Evolutionary conservation across 78 protist species (phyloP), one percentile per base, ranked within the genome.

Genomic region (Planoprotostelium fungivorum): DNA sequence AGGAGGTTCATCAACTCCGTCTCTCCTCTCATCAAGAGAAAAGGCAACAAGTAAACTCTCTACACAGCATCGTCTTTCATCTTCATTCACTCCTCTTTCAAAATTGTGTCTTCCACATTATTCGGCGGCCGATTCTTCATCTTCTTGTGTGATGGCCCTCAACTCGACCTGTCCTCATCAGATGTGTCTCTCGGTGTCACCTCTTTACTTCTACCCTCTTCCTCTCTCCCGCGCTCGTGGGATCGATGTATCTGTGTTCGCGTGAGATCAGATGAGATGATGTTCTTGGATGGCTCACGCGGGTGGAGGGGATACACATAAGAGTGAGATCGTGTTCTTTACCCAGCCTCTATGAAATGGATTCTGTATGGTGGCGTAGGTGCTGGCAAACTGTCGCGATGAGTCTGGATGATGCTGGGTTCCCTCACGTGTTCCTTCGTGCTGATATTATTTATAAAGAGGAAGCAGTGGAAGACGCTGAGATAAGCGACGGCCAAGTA

Each of bases 391-490:
- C 73, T 51, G 73, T 51, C 73, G 16, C 5, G 16, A 51, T 16
- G 5, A 51, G 5, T 51, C 16, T 51, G 5, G 73, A 51, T n/a
- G 16, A 51, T 51, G 5, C 73, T 5, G 10, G 89, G 38, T 31
- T 63, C 39, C 35, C 89, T 92, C 35, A 92, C 87, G 36, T 88
- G 63, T 86, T 92, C 94, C 86, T 92, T 92, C 34, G 94, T 92
- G 25, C 90, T 92, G 73, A 87, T 89, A 31, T 39, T 86, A 35
- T 84, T 51, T 10, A 51, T 28, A 28, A 88, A 34, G 29, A 92
- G 85, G 87, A 63, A 92, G 87, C 85, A 88, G 86, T 92, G 94
- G 84, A 92, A 88, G n/a, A 91, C 88, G 63, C 91, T 90, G n/a
- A 92, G 83, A 35, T 87, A 83, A 35, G 90, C 90, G 31, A 92